Conservation (phyloP, 2,329 filamentous ascomycete species). For the Fusarium sulawesiense region DNA sequence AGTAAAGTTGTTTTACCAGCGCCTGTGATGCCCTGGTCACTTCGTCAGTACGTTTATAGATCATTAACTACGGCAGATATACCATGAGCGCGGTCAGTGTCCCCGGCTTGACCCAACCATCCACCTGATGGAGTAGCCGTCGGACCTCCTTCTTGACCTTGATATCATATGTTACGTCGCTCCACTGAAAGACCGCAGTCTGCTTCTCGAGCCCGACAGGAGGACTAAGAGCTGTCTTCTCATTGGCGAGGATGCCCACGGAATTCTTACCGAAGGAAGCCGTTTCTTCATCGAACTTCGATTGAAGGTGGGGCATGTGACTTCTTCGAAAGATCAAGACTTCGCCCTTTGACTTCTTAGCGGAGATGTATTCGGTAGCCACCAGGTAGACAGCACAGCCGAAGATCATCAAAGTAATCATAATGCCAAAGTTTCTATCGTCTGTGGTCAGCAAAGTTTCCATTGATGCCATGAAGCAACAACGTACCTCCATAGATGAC, state of each 20-base stretch:
- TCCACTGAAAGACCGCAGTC: conserved; percentile 84
- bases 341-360: conserved; percentile 69
- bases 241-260: background rate
- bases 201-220: conserved; percentile 54
- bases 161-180: conserved; percentile 76
- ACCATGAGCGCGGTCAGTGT: conserved; percentile 87
- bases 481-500: conserved; percentile 62
- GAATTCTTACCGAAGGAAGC: conserved; percentile 3
- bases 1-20: conserved; percentile 90
- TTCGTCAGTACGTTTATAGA: background rate
- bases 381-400: conserved; percentile 61
- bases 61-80: fast-evolving
- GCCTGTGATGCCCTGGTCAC: conserved; percentile 69
- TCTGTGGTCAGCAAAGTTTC: background rate
- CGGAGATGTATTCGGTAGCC: conserved; percentile 59
- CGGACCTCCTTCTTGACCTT: conserved; percentile 79
- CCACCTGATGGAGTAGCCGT: conserved; percentile 81
- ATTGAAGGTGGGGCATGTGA: conserved; percentile 5
- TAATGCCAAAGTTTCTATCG: conserved; percentile 54
- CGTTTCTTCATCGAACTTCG: conserved; percentile 24
- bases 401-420: conserved; percentile 62
- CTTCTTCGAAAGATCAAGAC: conserved; percentile 68
- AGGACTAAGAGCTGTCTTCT: background rate
- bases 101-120: conserved; percentile 91
- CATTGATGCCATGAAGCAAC: fast-evolving